Conservation (phyloP, 331 rosid species). For the Rosa hybrid region DNA sequence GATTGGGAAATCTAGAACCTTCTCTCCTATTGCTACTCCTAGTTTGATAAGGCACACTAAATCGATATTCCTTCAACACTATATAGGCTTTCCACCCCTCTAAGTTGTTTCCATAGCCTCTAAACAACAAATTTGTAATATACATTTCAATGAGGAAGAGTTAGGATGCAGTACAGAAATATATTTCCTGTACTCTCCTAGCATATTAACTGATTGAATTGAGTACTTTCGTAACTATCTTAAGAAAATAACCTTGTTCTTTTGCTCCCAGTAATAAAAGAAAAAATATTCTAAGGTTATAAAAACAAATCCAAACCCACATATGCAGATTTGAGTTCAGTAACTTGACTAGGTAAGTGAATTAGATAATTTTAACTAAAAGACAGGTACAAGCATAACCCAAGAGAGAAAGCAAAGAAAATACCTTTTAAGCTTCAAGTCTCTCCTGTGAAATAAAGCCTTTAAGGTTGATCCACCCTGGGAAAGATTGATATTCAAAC, state of each 20-base stretch:
- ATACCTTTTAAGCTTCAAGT: slow-evolving; percentile 60
- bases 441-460: slow-evolving; percentile 52
- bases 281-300: not conserved
- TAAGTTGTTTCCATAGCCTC: slow-evolving; percentile 51
- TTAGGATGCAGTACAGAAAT: not conserved
- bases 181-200: not conserved
- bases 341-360: not conserved
- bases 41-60: too few species aligned
- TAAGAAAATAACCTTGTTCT: not conserved
- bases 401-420: not conserved
- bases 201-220: not conserved
- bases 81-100: slow-evolving; percentile 68
- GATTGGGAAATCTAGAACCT: too few species aligned
- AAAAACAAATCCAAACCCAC: not conserved
- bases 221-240: not conserved
- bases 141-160: slow-evolving; percentile 7
- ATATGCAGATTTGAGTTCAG: not conserved
- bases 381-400: not conserved
- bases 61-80: too few species aligned
- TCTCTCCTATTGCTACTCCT: too few species aligned
- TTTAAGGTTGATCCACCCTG: slow-evolving; percentile 38
- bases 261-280: not conserved
- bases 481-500: slow-evolving; percentile 54
- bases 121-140: slow-evolving; percentile 16
- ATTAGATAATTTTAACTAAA: not conserved